Percentiles rank a stretch among this genome's conserved stretches.
These are phyloP conservation scores for Irpex sp. DNA, from an alignment of 1,284 basidiomycete species.

Conservation along the genomic window DNA sequence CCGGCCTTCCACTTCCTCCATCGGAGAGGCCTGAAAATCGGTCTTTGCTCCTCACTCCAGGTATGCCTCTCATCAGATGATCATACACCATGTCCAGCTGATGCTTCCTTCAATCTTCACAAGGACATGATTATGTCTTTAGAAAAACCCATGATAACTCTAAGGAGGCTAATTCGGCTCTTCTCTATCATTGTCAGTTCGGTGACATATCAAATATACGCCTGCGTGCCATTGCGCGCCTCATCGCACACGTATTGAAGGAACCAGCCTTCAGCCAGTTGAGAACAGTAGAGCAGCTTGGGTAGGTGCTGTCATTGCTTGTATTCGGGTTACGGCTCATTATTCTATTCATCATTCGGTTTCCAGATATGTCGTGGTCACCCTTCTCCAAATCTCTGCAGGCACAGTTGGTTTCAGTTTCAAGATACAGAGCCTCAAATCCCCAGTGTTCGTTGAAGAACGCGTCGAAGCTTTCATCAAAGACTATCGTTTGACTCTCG, in stretches of 20 bases:
- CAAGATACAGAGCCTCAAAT: constrained; percentile 24
- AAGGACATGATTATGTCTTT: constrained; percentile 21
- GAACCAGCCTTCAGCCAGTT: constrained; percentile 27
- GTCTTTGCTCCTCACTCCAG: constrained; percentile 20
- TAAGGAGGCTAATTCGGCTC: constrained; percentile 25
- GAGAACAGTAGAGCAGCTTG: constrained; percentile 28
- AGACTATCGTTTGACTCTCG: constrained; percentile 18
- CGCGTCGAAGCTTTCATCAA: constrained; percentile 26
- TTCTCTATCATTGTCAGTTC: constrained; percentile 27
- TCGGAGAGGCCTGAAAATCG: constrained; percentile 20
- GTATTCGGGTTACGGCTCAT: background rate
- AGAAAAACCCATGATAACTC: constrained; percentile 20
- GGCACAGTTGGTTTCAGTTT: constrained; percentile 24
- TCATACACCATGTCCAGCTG: background rate
- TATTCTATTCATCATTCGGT: background rate
- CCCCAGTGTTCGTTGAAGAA: constrained; percentile 23
- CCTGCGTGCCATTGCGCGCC: constrained; percentile 17
- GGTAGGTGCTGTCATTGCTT: constrained; percentile 14
- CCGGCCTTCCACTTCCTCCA: constrained; percentile 13
- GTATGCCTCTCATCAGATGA: constrained; percentile 10
- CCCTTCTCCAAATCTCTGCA: constrained; percentile 16
- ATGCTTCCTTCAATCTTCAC: too few species aligned
- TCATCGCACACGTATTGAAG: constrained; percentile 24
- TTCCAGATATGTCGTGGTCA: constrained; percentile 25
- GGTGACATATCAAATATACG: constrained; percentile 20